Conservation (phyloP, 2,329 filamentous ascomycete genomes). For the Neurospora sp. region DNA sequence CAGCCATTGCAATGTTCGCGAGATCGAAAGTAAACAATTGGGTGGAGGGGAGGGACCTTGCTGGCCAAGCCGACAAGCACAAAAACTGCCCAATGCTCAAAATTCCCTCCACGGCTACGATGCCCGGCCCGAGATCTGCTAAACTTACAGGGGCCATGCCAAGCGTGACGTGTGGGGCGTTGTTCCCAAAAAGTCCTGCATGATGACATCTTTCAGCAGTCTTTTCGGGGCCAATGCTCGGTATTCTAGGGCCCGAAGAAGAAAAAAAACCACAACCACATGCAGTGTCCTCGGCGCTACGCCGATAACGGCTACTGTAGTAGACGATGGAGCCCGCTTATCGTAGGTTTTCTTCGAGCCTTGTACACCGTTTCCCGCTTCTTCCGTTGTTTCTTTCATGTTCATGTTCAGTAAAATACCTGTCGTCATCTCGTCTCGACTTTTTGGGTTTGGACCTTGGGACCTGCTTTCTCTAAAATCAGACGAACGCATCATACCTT, state of each 20-base stretch:
- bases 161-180: not conserved
- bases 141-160: not conserved
- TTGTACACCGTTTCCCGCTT: not conserved
- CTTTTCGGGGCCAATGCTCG: not conserved
- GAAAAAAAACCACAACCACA: not conserved
- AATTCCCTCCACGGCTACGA: not conserved
- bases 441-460: not conserved
- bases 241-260: not conserved
- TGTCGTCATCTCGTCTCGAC: not conserved
- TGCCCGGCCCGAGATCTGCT: not conserved
- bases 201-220: not conserved
- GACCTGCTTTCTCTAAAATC: not conserved
- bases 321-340: not conserved
- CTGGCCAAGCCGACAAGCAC: not conserved
- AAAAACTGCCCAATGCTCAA: not conserved
- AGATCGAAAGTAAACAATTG: not conserved
- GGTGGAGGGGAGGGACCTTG: not conserved
- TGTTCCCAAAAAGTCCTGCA: not conserved
- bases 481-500: not conserved
- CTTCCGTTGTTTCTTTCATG: not conserved
- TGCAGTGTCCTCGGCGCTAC: too few relatives aligned
- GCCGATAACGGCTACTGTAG: too few relatives aligned
- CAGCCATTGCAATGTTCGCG: not conserved
- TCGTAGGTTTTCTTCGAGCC: not conserved
- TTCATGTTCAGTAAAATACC: not conserved